A percentile compares a stretch with the other conserved stretches of the same genome.
These are phyloP conservation scores for Heliamphora exappendiculata DNA, from an alignment of 148 eudicot genomes.

Conservation along the genomic window DNA sequence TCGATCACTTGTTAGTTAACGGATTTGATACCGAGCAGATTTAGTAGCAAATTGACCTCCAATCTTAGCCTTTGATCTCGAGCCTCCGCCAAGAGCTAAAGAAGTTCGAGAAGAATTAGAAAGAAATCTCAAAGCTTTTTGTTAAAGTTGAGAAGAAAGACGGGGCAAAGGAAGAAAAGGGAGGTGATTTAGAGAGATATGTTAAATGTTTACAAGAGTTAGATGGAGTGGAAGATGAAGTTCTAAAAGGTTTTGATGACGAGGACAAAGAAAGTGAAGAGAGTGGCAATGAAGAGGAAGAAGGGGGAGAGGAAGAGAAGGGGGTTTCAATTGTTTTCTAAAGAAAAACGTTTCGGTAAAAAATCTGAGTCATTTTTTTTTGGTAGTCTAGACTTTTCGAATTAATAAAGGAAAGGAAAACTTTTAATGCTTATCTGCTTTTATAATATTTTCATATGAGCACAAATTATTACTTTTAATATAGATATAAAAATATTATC, in stretches of 20 bases:
- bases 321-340: too few relatives aligned
- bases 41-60: constrained; percentile 89
- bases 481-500: too few relatives aligned
- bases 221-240: constrained; percentile 28
- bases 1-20: constrained; percentile 41
- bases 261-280: constrained; percentile 12
- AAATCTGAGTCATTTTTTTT: too few relatives aligned
- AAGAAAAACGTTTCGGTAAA: too few relatives aligned
- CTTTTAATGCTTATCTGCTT: too few relatives aligned
- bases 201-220: constrained; percentile 14
- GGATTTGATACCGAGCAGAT: constrained; percentile 94
- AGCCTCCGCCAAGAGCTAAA: constrained; percentile 44
- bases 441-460: too few relatives aligned
- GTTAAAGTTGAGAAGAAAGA: constrained; percentile 10
- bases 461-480: too few relatives aligned
- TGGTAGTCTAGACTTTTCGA: too few relatives aligned
- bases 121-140: constrained; percentile 33
- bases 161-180: constrained; percentile 22
- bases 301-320: constrained; percentile 18
- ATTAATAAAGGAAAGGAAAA: too few relatives aligned
- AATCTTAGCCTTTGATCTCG: constrained; percentile 52
- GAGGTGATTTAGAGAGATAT: constrained; percentile 15
- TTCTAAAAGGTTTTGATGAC: constrained; percentile 18
- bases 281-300: constrained; percentile 1
- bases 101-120: constrained; percentile 57